Evolutionary conservation across 2,329 filamentous ascomycete species (phyloP).

Genomic region (Phyllosticta citrichinensis): DNA sequence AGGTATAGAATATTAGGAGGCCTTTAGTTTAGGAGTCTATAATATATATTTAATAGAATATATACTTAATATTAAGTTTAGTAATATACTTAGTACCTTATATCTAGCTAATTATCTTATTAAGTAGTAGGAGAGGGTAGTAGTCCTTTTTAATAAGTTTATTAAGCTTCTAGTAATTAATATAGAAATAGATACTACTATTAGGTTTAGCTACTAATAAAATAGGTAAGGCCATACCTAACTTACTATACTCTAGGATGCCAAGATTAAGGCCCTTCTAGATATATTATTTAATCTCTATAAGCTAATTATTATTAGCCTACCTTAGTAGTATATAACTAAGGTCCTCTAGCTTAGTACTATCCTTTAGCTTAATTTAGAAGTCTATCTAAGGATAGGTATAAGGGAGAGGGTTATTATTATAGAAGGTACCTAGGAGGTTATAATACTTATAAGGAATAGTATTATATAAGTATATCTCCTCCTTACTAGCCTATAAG

Average conservation of each 20-base stretch:
- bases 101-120: constrained; percentile 7
- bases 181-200: constrained; percentile 5
- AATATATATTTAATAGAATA: constrained; percentile 12
- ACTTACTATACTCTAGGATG: neutral
- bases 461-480: too few relatives aligned
- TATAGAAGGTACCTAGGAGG: too few relatives aligned
- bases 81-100: constrained; percentile 10
- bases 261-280: neutral
- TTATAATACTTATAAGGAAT: too few relatives aligned
- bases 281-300: neutral
- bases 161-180: constrained; percentile 13
- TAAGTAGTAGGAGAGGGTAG: constrained; percentile 8
- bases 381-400: too few relatives aligned
- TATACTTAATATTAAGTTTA: constrained; percentile 12
- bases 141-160: constrained; percentile 11
- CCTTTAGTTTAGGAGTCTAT: constrained; percentile 9
- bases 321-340: too few relatives aligned
- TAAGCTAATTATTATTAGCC: too few relatives aligned
- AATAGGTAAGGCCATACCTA: too few relatives aligned
- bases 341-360: too few relatives aligned
- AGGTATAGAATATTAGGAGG: constrained; percentile 8
- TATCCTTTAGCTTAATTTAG: too few relatives aligned
- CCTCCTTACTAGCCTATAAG: too few relatives aligned
- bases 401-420: too few relatives aligned
- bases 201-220: constrained; percentile 10